phyloP scores from a whole-genome alignment of 164 flowering plant species.

The Protea cynaroides region DNA sequence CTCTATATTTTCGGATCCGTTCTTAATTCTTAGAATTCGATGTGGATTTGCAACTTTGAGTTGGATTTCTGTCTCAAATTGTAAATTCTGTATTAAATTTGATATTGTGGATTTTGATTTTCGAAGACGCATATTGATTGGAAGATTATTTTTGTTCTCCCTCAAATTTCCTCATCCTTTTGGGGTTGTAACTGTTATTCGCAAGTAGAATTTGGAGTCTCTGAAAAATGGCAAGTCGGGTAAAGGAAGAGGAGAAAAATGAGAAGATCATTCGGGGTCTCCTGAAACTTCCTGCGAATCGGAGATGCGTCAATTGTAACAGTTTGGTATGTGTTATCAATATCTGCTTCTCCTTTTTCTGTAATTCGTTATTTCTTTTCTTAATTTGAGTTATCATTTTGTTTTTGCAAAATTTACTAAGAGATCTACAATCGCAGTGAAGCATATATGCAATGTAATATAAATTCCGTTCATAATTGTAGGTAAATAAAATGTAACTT shows the following conservation, averaged over 20 bases:
- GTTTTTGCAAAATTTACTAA: neutral
- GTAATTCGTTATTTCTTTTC: neutral
- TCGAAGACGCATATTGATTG: neutral
- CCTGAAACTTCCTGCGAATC: slow-evolving; percentile 67
- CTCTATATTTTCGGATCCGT: slow-evolving; percentile 4
- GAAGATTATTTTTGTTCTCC: neutral
- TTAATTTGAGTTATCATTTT: neutral
- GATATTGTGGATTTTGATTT: neutral
- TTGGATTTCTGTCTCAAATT: neutral
- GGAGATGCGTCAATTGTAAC: slow-evolving; percentile 82
- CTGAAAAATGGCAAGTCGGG: slow-evolving; percentile 59
- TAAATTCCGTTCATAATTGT: neutral
- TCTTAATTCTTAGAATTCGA: neutral
- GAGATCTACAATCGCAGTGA: neutral
- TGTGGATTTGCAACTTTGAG: neutral
- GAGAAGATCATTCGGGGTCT: slow-evolving; percentile 83
- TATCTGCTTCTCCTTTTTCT: neutral
- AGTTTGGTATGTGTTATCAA: slow-evolving; percentile 51
- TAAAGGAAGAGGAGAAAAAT: slow-evolving; percentile 88
- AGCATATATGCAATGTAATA: neutral
- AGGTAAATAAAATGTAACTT: neutral
- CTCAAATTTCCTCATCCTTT: neutral
- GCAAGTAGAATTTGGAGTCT: neutral
- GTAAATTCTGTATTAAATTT: neutral
- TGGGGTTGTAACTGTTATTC: neutral